Evolutionary conservation across 306 rosid genomes (phyloP).

Genomic region (Fragaria iinumae): DNA sequence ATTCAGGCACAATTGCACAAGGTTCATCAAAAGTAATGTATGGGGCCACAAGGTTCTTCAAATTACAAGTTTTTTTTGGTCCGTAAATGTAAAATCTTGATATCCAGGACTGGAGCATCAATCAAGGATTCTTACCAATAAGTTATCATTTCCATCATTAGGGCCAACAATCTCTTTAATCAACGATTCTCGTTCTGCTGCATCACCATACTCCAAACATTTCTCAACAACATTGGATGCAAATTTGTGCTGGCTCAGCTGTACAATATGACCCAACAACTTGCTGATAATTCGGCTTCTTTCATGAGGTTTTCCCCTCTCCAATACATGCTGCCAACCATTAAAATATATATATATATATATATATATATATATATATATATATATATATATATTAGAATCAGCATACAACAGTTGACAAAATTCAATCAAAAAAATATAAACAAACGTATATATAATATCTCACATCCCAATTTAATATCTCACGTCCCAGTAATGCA

Average conservation of each 20-base stretch:
- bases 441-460: background rate
- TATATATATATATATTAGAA: background rate
- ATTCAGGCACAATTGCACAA: background rate
- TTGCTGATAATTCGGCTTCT: slow-evolving; percentile 68
- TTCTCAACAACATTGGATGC: slow-evolving; percentile 51
- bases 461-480: slow-evolving; percentile 3
- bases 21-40: background rate
- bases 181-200: slow-evolving; percentile 32
- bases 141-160: slow-evolving; percentile 41
- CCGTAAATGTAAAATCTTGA: background rate
- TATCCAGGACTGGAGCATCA: background rate
- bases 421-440: background rate
- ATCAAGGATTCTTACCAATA: slow-evolving; percentile 32
- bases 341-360: slow-evolving; percentile 4
- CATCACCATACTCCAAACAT: slow-evolving; percentile 42
- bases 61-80: background rate
- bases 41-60: background rate
- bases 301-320: slow-evolving; percentile 65
- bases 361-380: background rate
- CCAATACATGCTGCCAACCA: slow-evolving; percentile 67
- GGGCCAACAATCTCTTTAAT: slow-evolving; percentile 38
- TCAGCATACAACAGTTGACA: slow-evolving; percentile 17
- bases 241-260: slow-evolving; percentile 62
- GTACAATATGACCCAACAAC: slow-evolving; percentile 58
- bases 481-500: background rate